A percentile compares a stretch with the other conserved stretches of the same genome.
Evolutionary conservation across 176 grass and related monocot genomes (phyloP).

Genomic region (Themeda triandra): DNA sequence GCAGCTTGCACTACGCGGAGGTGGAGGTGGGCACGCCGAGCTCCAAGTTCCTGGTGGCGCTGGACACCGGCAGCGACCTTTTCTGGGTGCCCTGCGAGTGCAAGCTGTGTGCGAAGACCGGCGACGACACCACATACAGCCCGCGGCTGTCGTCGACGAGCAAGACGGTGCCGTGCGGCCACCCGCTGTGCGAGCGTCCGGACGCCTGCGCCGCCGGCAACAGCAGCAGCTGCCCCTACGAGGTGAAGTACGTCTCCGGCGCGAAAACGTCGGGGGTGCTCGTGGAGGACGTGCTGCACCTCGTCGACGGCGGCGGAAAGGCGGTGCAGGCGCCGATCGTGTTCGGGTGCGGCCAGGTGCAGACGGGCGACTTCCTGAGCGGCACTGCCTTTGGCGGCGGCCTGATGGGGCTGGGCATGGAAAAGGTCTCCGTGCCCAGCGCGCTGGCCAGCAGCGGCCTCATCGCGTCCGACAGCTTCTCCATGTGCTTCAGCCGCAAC

Average conservation of each 20-base stretch:
- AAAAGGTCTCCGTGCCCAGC: conserved; percentile 58
- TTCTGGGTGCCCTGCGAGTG: conserved; percentile 96
- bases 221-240: conserved; percentile 48
- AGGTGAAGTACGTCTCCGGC: conserved; percentile 34
- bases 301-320: not conserved
- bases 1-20: conserved; percentile 76
- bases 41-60: conserved; percentile 72
- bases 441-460: conserved; percentile 33
- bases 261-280: conserved; percentile 68
- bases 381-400: conserved; percentile 46
- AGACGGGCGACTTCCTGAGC: conserved; percentile 42
- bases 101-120: conserved; percentile 42
- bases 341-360: conserved; percentile 81
- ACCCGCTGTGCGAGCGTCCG: conserved; percentile 45
- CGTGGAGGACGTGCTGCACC: conserved; percentile 67
- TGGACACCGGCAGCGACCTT: conserved; percentile 92
- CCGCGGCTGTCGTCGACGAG: conserved; percentile 70
- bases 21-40: conserved; percentile 80
- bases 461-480: not conserved
- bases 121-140: conserved; percentile 32
- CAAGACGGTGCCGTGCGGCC: conserved; percentile 45
- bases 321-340: conserved; percentile 40
- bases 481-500: conserved; percentile 55
- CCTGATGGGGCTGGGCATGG: conserved; percentile 65
- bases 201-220: conserved; percentile 28